Conservation (phyloP, 106 monocot genomes). For the Apostasia ramifera region DNA sequence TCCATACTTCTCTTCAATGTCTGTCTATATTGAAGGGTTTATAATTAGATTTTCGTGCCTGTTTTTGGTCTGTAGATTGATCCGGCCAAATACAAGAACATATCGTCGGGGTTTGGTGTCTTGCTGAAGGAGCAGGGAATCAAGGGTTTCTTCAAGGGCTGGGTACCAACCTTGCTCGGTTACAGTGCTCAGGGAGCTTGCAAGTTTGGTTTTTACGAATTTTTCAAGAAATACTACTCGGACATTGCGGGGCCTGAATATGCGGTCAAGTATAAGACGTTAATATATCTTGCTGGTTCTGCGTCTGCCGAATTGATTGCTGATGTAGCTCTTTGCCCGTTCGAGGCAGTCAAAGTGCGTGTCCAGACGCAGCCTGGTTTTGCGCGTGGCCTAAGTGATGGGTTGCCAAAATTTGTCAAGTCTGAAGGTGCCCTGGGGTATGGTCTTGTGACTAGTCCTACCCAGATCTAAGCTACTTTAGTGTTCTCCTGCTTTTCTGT, state of each 20-base stretch:
- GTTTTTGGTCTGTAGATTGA: constrained; percentile 29
- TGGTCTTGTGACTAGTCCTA: not conserved
- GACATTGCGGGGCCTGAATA: constrained; percentile 70
- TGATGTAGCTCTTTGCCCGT: constrained; percentile 64
- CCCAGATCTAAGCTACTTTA: not conserved
- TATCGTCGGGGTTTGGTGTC: constrained; percentile 52
- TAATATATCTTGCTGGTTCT: constrained; percentile 67
- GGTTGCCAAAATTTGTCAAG: constrained; percentile 38
- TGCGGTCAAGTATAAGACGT: constrained; percentile 57
- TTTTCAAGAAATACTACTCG: constrained; percentile 63
- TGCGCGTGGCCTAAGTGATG: constrained; percentile 43
- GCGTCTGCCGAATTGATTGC: constrained; percentile 68
- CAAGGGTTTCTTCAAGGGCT: constrained; percentile 68
- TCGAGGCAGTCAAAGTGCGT: constrained; percentile 57
- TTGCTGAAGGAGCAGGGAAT: constrained; percentile 58
- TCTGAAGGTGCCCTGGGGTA: constrained; percentile 41
- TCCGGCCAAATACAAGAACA: constrained; percentile 60
- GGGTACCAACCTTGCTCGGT: constrained; percentile 59
- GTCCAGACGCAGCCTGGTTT: constrained; percentile 50
- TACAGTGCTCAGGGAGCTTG: constrained; percentile 80
- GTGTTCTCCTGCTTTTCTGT: not conserved
- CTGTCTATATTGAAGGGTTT: no score
- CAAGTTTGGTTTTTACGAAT: constrained; percentile 77
- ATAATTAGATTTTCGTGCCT: no score
- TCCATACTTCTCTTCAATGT: not conserved